Conservation (phyloP, 345 rosid species). For the Gossypium mustelinum region DNA sequence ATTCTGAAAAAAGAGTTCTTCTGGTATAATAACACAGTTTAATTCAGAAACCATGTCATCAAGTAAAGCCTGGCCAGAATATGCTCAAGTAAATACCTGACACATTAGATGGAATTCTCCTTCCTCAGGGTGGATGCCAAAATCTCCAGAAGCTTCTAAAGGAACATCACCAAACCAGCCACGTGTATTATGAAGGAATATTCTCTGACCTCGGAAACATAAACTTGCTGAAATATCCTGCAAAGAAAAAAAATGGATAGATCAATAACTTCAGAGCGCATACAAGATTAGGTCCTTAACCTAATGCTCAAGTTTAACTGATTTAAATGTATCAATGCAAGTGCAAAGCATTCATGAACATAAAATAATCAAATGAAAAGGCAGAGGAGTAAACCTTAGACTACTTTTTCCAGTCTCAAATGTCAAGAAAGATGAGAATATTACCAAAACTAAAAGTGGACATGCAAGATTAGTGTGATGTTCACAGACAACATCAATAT, state of each 20-base stretch:
- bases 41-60: background rate
- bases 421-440: background rate
- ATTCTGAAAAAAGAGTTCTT: background rate
- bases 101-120: constrained; percentile 99
- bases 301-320: background rate
- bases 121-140: constrained; percentile 95
- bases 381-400: background rate
- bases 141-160: constrained; percentile 97
- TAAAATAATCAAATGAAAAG: background rate
- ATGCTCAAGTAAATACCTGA: constrained; percentile 49
- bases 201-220: constrained; percentile 90
- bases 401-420: background rate
- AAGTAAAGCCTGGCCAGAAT: background rate
- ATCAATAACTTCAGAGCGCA: constrained; percentile 7
- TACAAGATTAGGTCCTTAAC: background rate
- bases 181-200: constrained; percentile 85
- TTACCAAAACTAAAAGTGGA: background rate
- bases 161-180: constrained; percentile 97
- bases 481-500: background rate
- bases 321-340: constrained; percentile 6
- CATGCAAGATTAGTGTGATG: background rate
- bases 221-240: constrained; percentile 84
- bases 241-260: constrained; percentile 10
- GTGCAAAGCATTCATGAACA: background rate
- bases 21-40: constrained; percentile 12